phyloP scores from a whole-genome alignment of 2,329 filamentous ascomycete species.

The Diaporthe helianthi region DNA sequence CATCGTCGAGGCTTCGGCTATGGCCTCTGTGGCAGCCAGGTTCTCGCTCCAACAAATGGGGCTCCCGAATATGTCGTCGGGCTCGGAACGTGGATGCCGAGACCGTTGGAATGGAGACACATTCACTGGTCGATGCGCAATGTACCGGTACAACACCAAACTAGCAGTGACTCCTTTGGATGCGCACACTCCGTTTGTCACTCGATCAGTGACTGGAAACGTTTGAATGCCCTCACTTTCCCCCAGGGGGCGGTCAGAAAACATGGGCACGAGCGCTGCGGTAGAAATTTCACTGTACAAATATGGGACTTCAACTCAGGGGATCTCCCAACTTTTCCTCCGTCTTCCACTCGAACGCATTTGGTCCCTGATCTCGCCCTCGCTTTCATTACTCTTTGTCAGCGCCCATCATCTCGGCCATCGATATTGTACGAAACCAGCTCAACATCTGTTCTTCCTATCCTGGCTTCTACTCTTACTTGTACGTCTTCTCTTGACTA shows the following conservation, averaged over 20 bases:
- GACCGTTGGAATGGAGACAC: constrained; percentile 7
- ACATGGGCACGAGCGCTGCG: too few relatives aligned
- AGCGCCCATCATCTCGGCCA: background rate
- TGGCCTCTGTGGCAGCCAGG: constrained; percentile 44
- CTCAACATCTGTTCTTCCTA: background rate
- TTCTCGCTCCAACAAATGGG: constrained; percentile 45
- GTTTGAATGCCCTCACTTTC: background rate
- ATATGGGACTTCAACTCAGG: background rate
- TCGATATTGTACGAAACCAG: background rate
- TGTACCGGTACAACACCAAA: background rate
- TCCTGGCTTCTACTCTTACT: background rate
- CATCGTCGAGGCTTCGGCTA: constrained; percentile 40
- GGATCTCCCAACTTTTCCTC: background rate
- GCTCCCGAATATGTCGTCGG: constrained; percentile 34
- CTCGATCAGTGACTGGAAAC: background rate
- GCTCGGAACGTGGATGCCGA: background rate
- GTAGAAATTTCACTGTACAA: too few relatives aligned
- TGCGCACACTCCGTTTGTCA: background rate
- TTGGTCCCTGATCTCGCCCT: background rate
- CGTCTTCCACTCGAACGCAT: background rate
- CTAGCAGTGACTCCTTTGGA: background rate
- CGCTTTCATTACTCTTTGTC: background rate
- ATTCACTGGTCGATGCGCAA: background rate
- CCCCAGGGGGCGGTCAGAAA: too few relatives aligned
- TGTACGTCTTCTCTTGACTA: background rate